These are phyloP conservation scores for Clavispora vitiphila DNA, from an alignment of 805 yeast genomes.

Conservation along the genomic window DNA sequence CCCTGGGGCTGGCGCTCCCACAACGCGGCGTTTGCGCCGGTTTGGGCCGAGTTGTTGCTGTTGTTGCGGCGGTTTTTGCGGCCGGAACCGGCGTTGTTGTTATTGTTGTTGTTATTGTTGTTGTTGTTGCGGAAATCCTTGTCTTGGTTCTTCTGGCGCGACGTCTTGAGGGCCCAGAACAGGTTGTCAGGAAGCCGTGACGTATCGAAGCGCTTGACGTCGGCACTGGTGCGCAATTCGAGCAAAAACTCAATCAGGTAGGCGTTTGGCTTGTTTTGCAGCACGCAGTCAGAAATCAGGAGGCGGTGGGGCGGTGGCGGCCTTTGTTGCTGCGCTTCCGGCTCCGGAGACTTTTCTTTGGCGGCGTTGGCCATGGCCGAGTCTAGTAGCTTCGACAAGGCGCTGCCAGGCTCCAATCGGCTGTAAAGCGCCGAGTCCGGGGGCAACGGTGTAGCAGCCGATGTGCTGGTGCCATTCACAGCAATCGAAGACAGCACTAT, in stretches of 20 bases:
- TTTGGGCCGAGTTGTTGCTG: constrained; percentile 14
- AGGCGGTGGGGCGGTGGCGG: constrained; percentile 4
- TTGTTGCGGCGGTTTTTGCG: constrained; percentile 12
- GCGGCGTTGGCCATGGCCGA: constrained; percentile 46
- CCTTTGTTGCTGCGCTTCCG: neutral
- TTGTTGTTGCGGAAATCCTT: constrained; percentile 10
- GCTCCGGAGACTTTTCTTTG: constrained; percentile 37
- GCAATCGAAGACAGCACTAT: constrained; percentile 10
- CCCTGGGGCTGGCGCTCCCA: constrained; percentile 30
- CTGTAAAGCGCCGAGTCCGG: neutral
- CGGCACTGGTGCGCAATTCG: constrained; percentile 30
- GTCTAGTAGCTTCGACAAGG: constrained; percentile 38
- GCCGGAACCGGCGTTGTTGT: constrained; percentile 5
- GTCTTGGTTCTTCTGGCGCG: constrained; percentile 7
- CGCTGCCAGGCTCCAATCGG: constrained; percentile 28
- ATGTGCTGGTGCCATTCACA: constrained; percentile 2
- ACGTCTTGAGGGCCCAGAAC: constrained; percentile 43
- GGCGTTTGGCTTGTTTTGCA: constrained; percentile 8
- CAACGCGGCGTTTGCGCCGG: constrained; percentile 17
- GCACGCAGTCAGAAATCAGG: constrained; percentile 10
- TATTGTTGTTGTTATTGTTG: constrained; percentile 8
- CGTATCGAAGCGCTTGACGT: constrained; percentile 25
- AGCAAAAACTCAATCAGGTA: constrained; percentile 28
- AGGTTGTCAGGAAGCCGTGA: constrained; percentile 40
- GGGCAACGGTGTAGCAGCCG: neutral